phyloP scores from a whole-genome alignment of 192 early-diverging fungal species.

The Umbelopsis sp. region DNA sequence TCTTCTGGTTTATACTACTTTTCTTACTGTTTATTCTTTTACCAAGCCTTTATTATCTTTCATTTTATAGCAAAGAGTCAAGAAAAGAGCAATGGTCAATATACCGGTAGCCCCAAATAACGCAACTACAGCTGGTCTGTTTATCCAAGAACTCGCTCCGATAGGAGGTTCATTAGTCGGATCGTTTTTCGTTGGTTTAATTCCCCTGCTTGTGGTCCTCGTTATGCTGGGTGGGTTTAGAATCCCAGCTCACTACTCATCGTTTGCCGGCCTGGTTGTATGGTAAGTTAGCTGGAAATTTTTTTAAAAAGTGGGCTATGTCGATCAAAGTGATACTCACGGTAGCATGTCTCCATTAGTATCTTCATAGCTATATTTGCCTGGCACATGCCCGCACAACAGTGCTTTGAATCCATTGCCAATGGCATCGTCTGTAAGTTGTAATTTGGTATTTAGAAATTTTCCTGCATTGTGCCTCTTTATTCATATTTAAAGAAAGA shows the following conservation, averaged over 20 bases:
- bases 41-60: neutral
- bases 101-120: slow-evolving; percentile 18
- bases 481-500: neutral
- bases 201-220: slow-evolving; percentile 36
- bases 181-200: slow-evolving; percentile 42
- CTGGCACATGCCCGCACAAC: slow-evolving; percentile 43
- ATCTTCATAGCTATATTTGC: slow-evolving; percentile 44
- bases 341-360: slow-evolving; percentile 3
- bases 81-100: slow-evolving; percentile 18
- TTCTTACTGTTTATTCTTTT: neutral
- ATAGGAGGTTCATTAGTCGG: slow-evolving; percentile 37
- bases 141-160: slow-evolving; percentile 32
- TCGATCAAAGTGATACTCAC: neutral
- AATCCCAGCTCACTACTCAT: slow-evolving; percentile 31
- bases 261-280: slow-evolving; percentile 32
- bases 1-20: too few relatives aligned
- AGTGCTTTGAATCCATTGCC: slow-evolving; percentile 31
- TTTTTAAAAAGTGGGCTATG: too few relatives aligned
- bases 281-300: slow-evolving; percentile 34
- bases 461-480: too few relatives aligned
- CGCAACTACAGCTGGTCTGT: slow-evolving; percentile 22
- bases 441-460: too few relatives aligned
- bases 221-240: slow-evolving; percentile 33
- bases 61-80: neutral
- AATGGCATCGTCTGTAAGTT: slow-evolving; percentile 30